phyloP scores from a whole-genome alignment of 1,284 basidiomycete genomes.

The Cryptococcus depauperatus region DNA sequence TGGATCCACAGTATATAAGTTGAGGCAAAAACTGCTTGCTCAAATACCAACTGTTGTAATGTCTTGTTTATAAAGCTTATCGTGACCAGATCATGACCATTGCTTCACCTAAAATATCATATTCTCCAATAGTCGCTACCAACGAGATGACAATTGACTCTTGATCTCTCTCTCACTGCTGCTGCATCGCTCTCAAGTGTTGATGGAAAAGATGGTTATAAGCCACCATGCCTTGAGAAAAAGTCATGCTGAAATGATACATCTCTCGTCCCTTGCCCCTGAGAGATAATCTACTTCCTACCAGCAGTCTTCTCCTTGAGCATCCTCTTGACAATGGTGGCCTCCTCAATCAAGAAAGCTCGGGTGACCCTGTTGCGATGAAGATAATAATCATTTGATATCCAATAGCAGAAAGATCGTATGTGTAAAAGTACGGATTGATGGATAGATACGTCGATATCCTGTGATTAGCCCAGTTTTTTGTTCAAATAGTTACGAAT shows the following conservation, averaged over 20 bases:
- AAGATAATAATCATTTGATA: not conserved
- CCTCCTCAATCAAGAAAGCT: constrained; percentile 98
- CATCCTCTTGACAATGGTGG: constrained; percentile 99
- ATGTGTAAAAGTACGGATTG: constrained; percentile 1
- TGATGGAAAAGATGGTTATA: not conserved
- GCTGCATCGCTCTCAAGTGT: constrained; percentile 4
- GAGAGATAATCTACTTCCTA: constrained; percentile 39
- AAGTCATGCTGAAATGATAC: not conserved
- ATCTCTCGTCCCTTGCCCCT: constrained; percentile 1
- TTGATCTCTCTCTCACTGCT: no score
- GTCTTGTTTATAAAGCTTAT: no score
- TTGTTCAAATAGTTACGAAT: not conserved
- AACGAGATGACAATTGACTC: no score
- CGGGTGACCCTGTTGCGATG: constrained; percentile 72
- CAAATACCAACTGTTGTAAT: no score
- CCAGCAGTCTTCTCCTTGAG: constrained; percentile 67
- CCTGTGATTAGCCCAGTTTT: not conserved
- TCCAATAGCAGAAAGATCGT: constrained; percentile 47
- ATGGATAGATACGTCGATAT: not conserved
- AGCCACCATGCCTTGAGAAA: not conserved
- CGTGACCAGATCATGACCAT: no score
- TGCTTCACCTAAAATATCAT: no score
- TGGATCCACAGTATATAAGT: no score
- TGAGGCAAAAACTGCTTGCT: no score
- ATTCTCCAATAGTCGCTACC: no score